Base-by-base conservation (phyloP, 1,284 basidiomycete genomes). In the Abortiporus biennis region DNA sequence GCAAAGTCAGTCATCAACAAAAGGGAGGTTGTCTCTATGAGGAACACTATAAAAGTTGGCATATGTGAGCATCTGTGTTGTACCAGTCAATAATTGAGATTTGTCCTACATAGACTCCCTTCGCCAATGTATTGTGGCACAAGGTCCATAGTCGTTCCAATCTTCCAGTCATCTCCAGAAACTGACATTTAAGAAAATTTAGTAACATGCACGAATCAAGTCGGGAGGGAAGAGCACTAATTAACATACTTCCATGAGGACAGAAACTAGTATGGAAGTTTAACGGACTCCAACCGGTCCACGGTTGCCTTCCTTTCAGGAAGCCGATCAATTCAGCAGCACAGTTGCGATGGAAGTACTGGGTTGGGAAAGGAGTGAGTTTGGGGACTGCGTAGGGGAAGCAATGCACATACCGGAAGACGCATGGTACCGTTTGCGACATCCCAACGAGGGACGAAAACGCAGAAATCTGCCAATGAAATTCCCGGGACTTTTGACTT, bases 271-370 rank as follows among this genome's bases (percentile, higher is more conserved):
- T 76, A 54, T 80, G 76, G 51, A 72, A 80, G 47, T 74, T 78
- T 36, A 74, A 71, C 17, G 73, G 68, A 22, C 72, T 78, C 21
- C 78, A 76, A 42, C 66, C 59, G 61, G 80, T 81, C 15, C 63
- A 71, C 45, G 80, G 78, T 48, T 72, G 76, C n/a, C 78, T 65
- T 19, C 80, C 80, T 46, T 75, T 76, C 29, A 80, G 58, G 31
- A 79, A 58, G 2, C 76, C 78, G 69, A 81, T 74, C 49, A 81
- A 74, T 56, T 83, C 80, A 1, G 71, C 72, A 0, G 72, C 63
- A 8, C 71, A 66, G 55, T 85, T 85, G 24, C 80, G 67, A 59
- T 84, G 80, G 56, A 78, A 80, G 54, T 78, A 83, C 73, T 76
- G 19, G 25, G 20, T 15, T 11, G 16, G n/a, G 8, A 25, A 9